Base-by-base conservation (phyloP, 2,329 filamentous ascomycete genomes). In the Endocalyx cinctus region DNA sequence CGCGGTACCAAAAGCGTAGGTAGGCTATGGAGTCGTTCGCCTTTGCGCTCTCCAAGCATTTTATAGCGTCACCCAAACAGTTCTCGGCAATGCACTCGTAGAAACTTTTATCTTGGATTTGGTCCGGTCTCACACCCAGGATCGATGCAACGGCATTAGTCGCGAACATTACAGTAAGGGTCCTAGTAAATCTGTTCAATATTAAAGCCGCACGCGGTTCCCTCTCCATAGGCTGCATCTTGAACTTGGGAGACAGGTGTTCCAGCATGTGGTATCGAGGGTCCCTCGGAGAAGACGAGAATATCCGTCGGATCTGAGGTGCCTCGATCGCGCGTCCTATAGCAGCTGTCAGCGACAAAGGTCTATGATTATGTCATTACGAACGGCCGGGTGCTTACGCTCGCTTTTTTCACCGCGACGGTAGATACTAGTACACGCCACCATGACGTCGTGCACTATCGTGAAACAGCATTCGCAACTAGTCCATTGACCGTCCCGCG, bases 11-110 rank as follows among this genome's bases (percentile, higher is more conserved):
- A 57, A 94, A 94, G 13, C 87, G 82, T 38, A 94, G 68, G 50
- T 94, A 94, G 2, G 87, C 87, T 50, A 94, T 92, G 2, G 87
- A 94, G 55, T 94, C 86, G 49, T 94, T 94, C 17, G 83, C 82
- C 56, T 94, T 94, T 15, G 87, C 87, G 45, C 83, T 84, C 58
- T 94, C 87, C 19, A 94, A 62, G 48, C 84, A 89, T 41, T 78
- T 75, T 20, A 90, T 77, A 4, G 86, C 86, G 47, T 92, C 84
- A 7, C 74, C 66, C 17, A 92, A 66, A 46, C 85, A 92, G 40
- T 79, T 82, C 46, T 85, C 78, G 37, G 84, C 77, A 31, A 94
- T 92, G 52, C 84, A 90, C 48, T 87, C 84, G 57, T 94, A 94
- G 57, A 94, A 94, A 55, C 85, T 89, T 47, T 81, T 82, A 26